Conservation (phyloP, 31 red algal genomes). For the Odonthalia washingtoniensis region DNA sequence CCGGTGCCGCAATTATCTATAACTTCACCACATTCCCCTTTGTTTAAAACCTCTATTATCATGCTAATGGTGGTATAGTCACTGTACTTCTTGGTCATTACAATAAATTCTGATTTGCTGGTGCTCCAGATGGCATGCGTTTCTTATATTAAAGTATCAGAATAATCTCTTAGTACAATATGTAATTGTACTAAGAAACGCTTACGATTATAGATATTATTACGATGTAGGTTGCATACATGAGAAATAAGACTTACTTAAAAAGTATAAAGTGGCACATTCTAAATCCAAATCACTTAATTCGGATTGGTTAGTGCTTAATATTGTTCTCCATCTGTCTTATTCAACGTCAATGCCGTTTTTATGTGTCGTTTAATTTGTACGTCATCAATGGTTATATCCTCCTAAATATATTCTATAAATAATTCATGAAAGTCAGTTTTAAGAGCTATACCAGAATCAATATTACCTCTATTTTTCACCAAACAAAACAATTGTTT, state of each 20-base stretch:
- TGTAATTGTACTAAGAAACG: no score
- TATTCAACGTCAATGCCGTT: not conserved
- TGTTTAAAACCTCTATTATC: no score
- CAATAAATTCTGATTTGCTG: no score
- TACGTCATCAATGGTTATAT: slow-evolving; percentile 8
- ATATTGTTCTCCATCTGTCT: slow-evolving; percentile 18
- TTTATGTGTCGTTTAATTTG: slow-evolving; percentile 29
- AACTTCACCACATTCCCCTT: no score
- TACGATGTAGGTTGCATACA: no score
- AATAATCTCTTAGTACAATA: no score
- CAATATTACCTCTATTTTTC: slow-evolving; percentile 43
- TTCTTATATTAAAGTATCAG: no score
- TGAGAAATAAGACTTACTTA: slow-evolving; percentile 45
- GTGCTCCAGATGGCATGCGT: no score
- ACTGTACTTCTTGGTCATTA: no score
- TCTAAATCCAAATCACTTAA: slow-evolving; percentile 60
- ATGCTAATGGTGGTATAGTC: no score
- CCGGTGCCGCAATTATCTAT: no score
- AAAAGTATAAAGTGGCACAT: slow-evolving; percentile 38
- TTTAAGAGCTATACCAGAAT: slow-evolving; percentile 9
- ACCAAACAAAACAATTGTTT: slow-evolving; percentile 47
- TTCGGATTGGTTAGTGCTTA: slow-evolving; percentile 36
- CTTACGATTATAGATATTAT: no score
- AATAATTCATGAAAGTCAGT: slow-evolving; percentile 57
- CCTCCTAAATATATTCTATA: slow-evolving; percentile 24